Percentiles rank a stretch among this genome's conserved stretches.
Conservation (phyloP, 2,329 filamentous ascomycete genomes). For the Pseudocercospora musae region DNA sequence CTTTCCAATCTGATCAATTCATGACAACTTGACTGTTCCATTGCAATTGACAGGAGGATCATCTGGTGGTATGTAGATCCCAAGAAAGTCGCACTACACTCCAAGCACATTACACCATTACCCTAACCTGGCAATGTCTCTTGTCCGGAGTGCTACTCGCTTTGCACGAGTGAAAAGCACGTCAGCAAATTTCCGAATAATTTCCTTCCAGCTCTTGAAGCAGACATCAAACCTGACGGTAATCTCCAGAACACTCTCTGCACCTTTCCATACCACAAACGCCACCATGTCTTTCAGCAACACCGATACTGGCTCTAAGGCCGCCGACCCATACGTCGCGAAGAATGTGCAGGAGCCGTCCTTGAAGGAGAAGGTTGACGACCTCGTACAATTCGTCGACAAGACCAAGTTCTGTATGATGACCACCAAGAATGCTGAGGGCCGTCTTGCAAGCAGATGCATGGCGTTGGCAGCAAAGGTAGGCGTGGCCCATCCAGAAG, state of each 20-base stretch:
- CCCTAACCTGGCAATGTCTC: not conserved
- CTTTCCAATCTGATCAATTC: not conserved
- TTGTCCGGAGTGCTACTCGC: not conserved
- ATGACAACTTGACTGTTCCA: conserved; percentile 15
- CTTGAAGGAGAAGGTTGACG: conserved; percentile 72
- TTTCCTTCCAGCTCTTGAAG: not conserved
- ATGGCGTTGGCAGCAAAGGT: conserved; percentile 83
- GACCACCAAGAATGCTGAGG: conserved; percentile 69
- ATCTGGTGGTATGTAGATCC: not conserved
- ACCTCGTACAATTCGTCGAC: conserved; percentile 67
- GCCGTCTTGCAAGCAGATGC: conserved; percentile 71
- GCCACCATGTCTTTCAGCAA: conserved; percentile 53
- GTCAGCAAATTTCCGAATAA: not conserved
- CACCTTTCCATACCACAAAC: conserved; percentile 8
- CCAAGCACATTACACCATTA: not conserved
- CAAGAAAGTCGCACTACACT: not conserved
- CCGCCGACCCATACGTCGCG: conserved; percentile 75
- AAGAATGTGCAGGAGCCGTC: conserved; percentile 69
- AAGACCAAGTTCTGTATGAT: conserved; percentile 83
- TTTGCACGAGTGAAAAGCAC: not conserved
- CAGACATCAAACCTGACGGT: not conserved
- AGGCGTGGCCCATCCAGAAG: not conserved
- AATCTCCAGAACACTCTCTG: not conserved
- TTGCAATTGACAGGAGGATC: not conserved
- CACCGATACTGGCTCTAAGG: conserved; percentile 59